phyloP scores from a whole-genome alignment of 1,284 basidiomycete species.

The Ganoderma lucidum region DNA sequence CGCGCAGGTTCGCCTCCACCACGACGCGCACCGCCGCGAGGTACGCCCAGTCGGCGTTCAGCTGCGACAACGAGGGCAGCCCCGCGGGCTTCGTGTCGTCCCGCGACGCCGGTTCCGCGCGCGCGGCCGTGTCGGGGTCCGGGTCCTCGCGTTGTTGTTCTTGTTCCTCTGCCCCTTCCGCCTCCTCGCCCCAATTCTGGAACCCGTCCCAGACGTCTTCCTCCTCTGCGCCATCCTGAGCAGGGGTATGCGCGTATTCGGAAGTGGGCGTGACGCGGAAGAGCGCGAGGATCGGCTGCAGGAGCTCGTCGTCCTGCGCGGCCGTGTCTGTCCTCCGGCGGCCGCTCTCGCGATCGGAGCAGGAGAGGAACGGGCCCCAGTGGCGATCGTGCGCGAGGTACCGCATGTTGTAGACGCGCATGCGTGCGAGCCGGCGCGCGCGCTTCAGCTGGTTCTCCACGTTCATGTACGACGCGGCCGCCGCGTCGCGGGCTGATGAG shows the following conservation, averaged over 20 bases:
- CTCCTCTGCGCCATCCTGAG: slow-evolving; percentile 8
- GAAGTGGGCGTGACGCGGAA: slow-evolving; percentile 15
- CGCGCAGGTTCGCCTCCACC: slow-evolving; percentile 34
- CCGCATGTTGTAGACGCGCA: slow-evolving; percentile 54
- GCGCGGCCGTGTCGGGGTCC: not conserved
- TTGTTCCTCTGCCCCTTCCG: not conserved
- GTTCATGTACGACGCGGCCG: slow-evolving; percentile 21
- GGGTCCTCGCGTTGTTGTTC: not conserved
- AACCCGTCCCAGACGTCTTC: not conserved
- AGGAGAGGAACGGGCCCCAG: slow-evolving; percentile 54
- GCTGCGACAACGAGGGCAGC: slow-evolving; percentile 28
- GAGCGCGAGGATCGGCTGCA: slow-evolving; percentile 27
- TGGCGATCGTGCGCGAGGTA: slow-evolving; percentile 51
- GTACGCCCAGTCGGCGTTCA: slow-evolving; percentile 40
- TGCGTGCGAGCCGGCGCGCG: slow-evolving; percentile 51
- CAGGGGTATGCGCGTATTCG: not conserved
- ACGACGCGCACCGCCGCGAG: slow-evolving; percentile 40
- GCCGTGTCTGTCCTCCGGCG: not conserved
- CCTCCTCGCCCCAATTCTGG: not conserved
- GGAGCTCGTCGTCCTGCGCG: slow-evolving; percentile 23
- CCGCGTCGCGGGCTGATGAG: not conserved
- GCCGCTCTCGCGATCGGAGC: not conserved
- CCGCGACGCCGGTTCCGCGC: not conserved
- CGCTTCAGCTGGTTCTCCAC: slow-evolving; percentile 33
- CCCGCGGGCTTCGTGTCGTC: slow-evolving; percentile 1